Evolutionary conservation across 371 early-diverging fungal genomes (phyloP).

Genomic region (Umbelopsis sp.): DNA sequence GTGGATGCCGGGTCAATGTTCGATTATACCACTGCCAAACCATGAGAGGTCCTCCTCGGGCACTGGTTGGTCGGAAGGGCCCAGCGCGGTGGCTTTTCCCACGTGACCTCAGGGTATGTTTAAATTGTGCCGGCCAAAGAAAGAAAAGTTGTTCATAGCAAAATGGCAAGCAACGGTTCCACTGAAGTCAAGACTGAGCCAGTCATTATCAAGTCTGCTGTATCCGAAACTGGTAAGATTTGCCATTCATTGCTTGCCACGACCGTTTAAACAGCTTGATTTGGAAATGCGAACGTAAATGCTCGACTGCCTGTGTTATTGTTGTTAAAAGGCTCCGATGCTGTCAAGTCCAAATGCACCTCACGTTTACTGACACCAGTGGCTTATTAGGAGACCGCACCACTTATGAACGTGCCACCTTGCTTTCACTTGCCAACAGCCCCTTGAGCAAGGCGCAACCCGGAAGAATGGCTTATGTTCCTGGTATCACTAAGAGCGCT

Average conservation of each 20-base stretch:
- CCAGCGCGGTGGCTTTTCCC: background rate
- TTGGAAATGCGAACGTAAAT: background rate
- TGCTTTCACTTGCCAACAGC: constrained; percentile 68
- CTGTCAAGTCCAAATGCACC: background rate
- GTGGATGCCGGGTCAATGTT: constrained; percentile 37
- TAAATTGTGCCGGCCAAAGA: background rate
- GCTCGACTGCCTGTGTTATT: too few relatives aligned
- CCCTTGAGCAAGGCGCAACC: constrained; percentile 67
- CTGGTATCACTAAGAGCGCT: constrained; percentile 63
- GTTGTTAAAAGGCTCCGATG: background rate
- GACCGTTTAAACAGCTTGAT: background rate
- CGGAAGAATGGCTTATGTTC: constrained; percentile 60
- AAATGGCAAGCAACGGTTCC: constrained; percentile 16
- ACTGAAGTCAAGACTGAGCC: constrained; percentile 16
- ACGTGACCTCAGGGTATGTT: background rate
- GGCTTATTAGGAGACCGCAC: constrained; percentile 57
- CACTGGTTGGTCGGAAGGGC: background rate
- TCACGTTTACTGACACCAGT: too few relatives aligned
- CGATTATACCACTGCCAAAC: constrained; percentile 33
- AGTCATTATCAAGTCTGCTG: constrained; percentile 15
- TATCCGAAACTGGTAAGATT: constrained; percentile 9
- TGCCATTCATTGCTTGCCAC: too few relatives aligned
- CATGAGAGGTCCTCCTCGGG: background rate
- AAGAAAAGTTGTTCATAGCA: constrained; percentile 15
- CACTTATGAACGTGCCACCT: constrained; percentile 67